Evolutionary conservation across 1,284 basidiomycete species (phyloP), one percentile per base, ranked within the genome.

Genomic region (Sutorius eximius): DNA sequence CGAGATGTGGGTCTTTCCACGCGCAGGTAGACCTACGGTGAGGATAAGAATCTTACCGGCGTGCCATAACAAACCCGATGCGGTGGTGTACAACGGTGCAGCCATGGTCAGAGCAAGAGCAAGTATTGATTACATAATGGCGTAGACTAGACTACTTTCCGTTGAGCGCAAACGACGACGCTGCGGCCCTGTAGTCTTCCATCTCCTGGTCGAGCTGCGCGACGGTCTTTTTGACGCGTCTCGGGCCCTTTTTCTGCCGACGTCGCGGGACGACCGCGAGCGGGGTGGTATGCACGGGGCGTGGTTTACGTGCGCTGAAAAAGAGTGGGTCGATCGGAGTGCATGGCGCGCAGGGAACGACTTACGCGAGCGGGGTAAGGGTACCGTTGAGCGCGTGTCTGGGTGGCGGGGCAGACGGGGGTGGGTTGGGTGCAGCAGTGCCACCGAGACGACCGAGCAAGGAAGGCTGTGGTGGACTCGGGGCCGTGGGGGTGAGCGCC

Each of bases 1-100:
- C 1, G 95, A 95, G 54, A 99, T 91, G 72, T 99, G 97, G 0
- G 95, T 98, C 76, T 98, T 98, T 45, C 95, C 95, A 50, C 95
- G 83, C 6, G 93, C 93, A 27, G 95, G 95, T 1, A 98, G 80
- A 16, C 95, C 95, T 57, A 98, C 90, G 13, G 94, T 93, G 54
- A 94, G 79, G 51, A 98, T 90, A 16, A 97, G 79, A 67, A 98
- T 96, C 73, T 97, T 93, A 66, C 95, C 95, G 11, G 94, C 94
- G 73, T 97, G 94, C 75, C 89, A 97, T 43, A 97, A 85, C 27
- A 94, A 81, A 37, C 89, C 88, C 49, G 87, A 90, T 32, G 75
- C 89, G 12, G 93, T 95, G 9, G 83, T 92, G 70, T 94, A 95
- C 36, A 95, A 74, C 6, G 92, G 93, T 29, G 91, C 92, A 15